Conservation (phyloP, 768 basidiomycete genomes). For the Saitozyma podzolica region DNA sequence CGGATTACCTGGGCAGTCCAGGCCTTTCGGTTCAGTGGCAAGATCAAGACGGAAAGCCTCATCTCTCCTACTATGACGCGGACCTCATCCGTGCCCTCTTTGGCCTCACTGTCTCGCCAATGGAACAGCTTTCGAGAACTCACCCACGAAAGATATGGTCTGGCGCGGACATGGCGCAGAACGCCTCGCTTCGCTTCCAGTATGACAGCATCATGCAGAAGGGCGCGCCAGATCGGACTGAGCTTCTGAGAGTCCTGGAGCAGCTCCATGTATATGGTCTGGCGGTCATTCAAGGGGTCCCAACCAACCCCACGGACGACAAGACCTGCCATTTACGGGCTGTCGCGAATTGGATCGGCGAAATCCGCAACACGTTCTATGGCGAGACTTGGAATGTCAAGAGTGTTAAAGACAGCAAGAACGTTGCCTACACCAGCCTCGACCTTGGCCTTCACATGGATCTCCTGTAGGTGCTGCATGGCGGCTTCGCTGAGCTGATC, state of each 20-base stretch:
- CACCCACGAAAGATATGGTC: slow-evolving; percentile 7
- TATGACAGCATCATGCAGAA: slow-evolving; percentile 56
- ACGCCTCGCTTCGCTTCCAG: neutral
- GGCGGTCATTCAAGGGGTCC: slow-evolving; percentile 70
- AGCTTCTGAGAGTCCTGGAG: slow-evolving; percentile 59
- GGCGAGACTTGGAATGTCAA: slow-evolving; percentile 85
- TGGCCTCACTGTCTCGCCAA: slow-evolving; percentile 4
- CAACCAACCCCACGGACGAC: slow-evolving; percentile 63
- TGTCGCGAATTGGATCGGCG: slow-evolving; percentile 70
- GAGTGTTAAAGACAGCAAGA: slow-evolving; percentile 67
- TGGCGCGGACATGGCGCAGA: slow-evolving; percentile 10
- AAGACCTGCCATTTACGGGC: slow-evolving; percentile 65
- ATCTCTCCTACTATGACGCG: slow-evolving; percentile 7
- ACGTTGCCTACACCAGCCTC: slow-evolving; percentile 93
- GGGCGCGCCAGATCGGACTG: slow-evolving; percentile 51
- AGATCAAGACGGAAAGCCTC: neutral
- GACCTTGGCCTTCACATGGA: slow-evolving; percentile 90
- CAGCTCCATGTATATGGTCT: slow-evolving; percentile 74
- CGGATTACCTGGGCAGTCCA: neutral
- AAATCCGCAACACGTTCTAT: slow-evolving; percentile 84
- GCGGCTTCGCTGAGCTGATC: neutral
- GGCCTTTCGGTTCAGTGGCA: neutral
- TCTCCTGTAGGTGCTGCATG: slow-evolving; percentile 63
- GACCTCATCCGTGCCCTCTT: slow-evolving; percentile 13
- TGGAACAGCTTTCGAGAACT: neutral